Base-by-base conservation (phyloP, 345 rosid species). In the Xanthoceras sorbifolium region DNA sequence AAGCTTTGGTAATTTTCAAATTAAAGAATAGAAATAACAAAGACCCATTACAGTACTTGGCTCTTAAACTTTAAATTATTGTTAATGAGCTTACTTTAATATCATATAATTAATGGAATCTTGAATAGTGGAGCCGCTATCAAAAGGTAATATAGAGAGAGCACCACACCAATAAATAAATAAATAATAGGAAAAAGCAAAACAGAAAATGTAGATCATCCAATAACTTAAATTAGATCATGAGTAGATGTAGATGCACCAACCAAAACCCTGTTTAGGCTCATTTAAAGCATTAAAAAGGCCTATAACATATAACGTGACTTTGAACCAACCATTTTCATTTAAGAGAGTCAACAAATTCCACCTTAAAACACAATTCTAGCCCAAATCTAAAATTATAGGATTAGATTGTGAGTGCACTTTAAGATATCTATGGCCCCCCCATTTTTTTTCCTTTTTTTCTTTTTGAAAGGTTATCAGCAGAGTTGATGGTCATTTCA, bases 321-420 rank as follows among this genome's bases (percentile, higher is more conserved):
- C 76, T 73, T 74, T 23, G 54, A 81, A 77, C 64, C 75, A 81
- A 77, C 29, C 77, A 57, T 72, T 32, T 57, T 14, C 28, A 57
- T 57, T n/a, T 55, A 42, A 31, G 61, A 64, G 10, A 40, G 5
- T 22, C 64, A 68, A 68, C 59, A 46, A 68, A 48, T 54, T 8
- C 26, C 59, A 4, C 60, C 32, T 29, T 69, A 64, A 50, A 32
- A 78, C 48, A 57, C 67, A 65, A 66, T 63, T 73, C 25, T 8
- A 73, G 1, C 29, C 61, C 50, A 61, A 61, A 34, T 70, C 76
- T 69, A 42, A 22, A 71, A n/a, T 75, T 64, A 17, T 46, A 64
- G 70, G 12, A 80, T 70, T 75, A 50, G 72, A 59, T 38, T 64
- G 54, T 69, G 67, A 64, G 42, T 74, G 69, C 46, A 23, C 64